Percentiles rank a stretch among this genome's conserved stretches.
Evolutionary conservation across 2,329 filamentous ascomycete species (phyloP).

Genomic region (Ceratocystis cacaofunesta): DNA sequence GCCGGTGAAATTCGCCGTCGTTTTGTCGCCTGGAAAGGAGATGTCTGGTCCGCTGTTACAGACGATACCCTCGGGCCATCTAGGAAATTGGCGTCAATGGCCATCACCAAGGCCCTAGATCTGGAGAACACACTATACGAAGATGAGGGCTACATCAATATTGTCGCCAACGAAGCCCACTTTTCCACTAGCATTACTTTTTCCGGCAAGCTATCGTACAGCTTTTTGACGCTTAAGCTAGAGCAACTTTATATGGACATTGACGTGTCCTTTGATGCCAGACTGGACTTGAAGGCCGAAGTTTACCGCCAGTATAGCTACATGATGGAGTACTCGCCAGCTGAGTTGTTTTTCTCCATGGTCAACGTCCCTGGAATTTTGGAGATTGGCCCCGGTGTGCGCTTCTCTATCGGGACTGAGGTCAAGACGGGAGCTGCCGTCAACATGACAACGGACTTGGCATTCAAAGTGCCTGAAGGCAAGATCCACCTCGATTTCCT

Average conservation of each 20-base stretch:
- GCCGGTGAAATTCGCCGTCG: conserved; percentile 20
- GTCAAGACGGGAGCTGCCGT: conserved; percentile 25
- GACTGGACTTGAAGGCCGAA: conserved; percentile 25
- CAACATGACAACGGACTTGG: conserved; percentile 23
- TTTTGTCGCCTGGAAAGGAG: conserved; percentile 20
- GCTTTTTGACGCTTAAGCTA: conserved; percentile 24
- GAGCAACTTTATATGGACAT: conserved; percentile 30
- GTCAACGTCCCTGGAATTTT: conserved; percentile 29
- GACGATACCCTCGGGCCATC: conserved; percentile 17
- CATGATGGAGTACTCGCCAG: conserved; percentile 25
- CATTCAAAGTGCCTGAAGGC: conserved; percentile 24
- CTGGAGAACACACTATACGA: conserved; percentile 23
- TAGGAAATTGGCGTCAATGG: conserved; percentile 10
- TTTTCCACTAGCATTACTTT: conserved; percentile 27
- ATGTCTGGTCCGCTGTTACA: conserved; percentile 10
- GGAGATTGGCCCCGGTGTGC: conserved; percentile 26
- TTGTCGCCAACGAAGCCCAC: conserved; percentile 25
- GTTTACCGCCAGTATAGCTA: conserved; percentile 25
- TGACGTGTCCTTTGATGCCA: conserved; percentile 26
- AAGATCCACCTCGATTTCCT: conserved; percentile 29
- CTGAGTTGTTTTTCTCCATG: conserved; percentile 25
- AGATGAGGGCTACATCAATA: conserved; percentile 23
- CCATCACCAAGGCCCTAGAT: conserved; percentile 15
- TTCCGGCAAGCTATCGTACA: conserved; percentile 30
- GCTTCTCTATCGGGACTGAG: conserved; percentile 27